Percentiles rank a stretch among this genome's conserved stretches.
Evolutionary conservation across 129 eudicot genomes (phyloP).

Genomic region (Flaveria linearis): DNA sequence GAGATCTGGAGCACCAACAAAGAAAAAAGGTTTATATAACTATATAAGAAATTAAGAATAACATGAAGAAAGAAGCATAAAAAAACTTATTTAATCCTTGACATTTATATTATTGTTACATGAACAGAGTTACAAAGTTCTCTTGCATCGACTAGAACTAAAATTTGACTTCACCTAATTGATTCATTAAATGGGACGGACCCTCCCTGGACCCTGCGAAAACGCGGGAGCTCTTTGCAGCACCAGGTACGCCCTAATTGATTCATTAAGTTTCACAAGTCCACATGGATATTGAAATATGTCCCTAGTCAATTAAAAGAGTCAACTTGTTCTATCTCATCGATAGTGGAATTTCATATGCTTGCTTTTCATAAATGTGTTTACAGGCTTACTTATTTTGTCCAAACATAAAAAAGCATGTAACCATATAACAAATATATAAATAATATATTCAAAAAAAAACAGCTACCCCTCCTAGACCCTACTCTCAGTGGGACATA

Average conservation of each 20-base stretch:
- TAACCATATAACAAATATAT: background rate
- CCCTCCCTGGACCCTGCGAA: too few relatives aligned
- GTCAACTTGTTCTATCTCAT: background rate
- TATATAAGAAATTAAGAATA: background rate
- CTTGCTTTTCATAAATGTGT: slow-evolving; percentile 5
- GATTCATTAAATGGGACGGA: background rate
- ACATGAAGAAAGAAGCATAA: background rate
- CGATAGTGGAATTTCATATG: background rate
- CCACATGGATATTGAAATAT: background rate
- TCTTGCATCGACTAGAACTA: background rate
- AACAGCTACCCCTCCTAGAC: too few relatives aligned
- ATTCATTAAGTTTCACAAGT: background rate
- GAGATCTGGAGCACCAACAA: slow-evolving; percentile 49
- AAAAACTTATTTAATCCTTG: background rate
- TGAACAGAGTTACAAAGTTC: background rate
- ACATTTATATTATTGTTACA: background rate
- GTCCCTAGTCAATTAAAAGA: background rate
- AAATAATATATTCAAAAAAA: background rate
- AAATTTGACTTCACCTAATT: background rate
- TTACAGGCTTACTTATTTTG: background rate
- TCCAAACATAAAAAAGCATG: background rate
- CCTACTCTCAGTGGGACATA: too few relatives aligned
- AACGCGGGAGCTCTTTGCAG: too few relatives aligned
- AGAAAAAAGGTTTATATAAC: slow-evolving; percentile 15
- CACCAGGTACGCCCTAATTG: too few relatives aligned